Conservation (phyloP, 2,329 filamentous ascomycete species). For the Fusarium sp. region DNA sequence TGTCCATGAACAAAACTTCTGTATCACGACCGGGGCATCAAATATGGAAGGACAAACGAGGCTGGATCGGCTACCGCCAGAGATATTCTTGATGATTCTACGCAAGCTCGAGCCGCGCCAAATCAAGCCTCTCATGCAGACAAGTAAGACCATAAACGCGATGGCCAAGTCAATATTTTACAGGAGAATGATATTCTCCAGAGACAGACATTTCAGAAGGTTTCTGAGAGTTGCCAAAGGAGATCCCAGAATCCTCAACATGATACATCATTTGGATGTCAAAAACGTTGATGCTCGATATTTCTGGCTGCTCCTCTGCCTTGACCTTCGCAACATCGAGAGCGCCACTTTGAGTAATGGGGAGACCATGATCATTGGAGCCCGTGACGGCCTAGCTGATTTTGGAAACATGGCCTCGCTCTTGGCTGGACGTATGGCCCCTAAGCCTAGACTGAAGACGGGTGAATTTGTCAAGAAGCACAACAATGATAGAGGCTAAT, state of each 20-base stretch:
- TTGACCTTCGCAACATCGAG: not conserved
- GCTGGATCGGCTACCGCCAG: not conserved
- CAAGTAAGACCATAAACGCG: not conserved
- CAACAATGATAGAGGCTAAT: not conserved
- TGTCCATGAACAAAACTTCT: not conserved
- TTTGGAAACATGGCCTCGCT: not conserved
- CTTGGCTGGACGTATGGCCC: fast-evolving
- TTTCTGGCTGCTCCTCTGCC: not conserved
- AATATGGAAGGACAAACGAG: not conserved
- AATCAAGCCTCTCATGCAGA: not conserved
- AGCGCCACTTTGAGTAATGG: not conserved
- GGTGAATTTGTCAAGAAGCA: not conserved
- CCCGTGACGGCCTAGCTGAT: not conserved
- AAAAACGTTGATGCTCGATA: not conserved
- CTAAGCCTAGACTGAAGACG: not conserved
- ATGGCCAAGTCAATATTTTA: not conserved
- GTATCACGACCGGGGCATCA: too few species aligned
- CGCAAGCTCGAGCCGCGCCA: not conserved
- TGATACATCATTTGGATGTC: not conserved
- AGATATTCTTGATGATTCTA: not conserved
- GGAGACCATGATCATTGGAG: not conserved
- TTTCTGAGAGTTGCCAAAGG: not conserved
- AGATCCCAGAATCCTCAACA: not conserved
- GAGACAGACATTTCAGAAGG: not conserved
- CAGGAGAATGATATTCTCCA: not conserved